A percentile compares a stretch with the other conserved stretches of the same genome.
These are phyloP conservation scores for Volvox carteri DNA, from an alignment of 163 green algal genomes.

Conservation along the genomic window DNA sequence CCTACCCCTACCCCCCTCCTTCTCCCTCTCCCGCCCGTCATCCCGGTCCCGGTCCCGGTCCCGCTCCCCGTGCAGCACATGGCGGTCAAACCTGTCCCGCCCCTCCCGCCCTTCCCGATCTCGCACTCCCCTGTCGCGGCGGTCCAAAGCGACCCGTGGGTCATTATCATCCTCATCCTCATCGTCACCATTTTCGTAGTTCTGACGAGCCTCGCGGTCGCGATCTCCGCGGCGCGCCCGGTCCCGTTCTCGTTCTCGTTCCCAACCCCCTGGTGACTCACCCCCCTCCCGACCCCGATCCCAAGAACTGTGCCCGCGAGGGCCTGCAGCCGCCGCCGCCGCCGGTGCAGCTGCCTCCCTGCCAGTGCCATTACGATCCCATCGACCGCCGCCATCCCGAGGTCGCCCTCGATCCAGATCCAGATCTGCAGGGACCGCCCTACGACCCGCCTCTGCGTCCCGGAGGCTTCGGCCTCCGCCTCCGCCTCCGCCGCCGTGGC, in stretches of 20 bases:
- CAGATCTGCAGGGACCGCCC: background rate
- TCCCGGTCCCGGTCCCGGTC: background rate
- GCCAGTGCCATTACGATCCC: background rate
- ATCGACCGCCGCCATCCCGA: background rate
- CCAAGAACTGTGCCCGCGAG: background rate
- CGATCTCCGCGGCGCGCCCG: background rate
- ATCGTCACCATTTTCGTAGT: too few relatives aligned
- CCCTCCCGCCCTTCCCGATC: background rate
- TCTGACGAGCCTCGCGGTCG: too few relatives aligned
- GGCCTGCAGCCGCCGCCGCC: background rate
- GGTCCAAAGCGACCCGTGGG: background rate
- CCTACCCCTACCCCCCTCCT: too few relatives aligned
- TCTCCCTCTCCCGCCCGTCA: too few relatives aligned
- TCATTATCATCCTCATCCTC: background rate
- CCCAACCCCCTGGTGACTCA: background rate
- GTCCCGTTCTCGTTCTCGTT: background rate
- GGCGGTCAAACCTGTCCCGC: background rate
- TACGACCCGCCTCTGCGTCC: background rate
- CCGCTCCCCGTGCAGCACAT: background rate
- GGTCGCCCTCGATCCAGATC: background rate
- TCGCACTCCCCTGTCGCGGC: background rate
- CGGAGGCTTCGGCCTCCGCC: background rate
- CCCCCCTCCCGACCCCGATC: background rate
- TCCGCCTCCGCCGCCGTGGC: background rate
- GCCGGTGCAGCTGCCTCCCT: background rate